phyloP scores from a whole-genome alignment of 1,284 basidiomycete species.

The Sporisorium scitamineum region DNA sequence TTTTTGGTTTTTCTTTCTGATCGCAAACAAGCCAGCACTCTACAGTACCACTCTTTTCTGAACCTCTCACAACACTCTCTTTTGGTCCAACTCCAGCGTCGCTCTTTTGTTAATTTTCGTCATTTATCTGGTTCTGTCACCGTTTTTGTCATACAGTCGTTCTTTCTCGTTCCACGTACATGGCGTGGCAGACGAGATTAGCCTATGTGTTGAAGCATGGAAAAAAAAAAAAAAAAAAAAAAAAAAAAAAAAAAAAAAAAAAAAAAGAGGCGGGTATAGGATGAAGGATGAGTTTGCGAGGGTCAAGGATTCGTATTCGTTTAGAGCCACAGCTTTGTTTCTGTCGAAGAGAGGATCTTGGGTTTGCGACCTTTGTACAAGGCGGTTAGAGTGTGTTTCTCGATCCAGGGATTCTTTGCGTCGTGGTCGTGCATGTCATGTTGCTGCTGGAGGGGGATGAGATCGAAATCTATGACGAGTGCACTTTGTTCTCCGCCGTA shows the following conservation, averaged over 20 bases:
- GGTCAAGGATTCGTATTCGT: neutral
- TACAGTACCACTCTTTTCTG: neutral
- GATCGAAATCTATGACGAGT: conserved; percentile 56
- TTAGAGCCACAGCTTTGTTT: conserved; percentile 23
- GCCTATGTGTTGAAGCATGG: too few relatives aligned
- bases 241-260: too few relatives aligned
- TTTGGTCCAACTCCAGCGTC: conserved; percentile 38
- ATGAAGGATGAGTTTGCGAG: neutral
- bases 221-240: too few relatives aligned
- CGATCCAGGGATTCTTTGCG: conserved; percentile 27
- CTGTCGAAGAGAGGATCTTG: conserved; percentile 25
- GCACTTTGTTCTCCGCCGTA: conserved; percentile 66
- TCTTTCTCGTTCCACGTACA: neutral
- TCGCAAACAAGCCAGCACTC: neutral
- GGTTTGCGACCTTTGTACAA: conserved; percentile 43
- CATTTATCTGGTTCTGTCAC: neutral
- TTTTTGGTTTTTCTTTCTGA: neutral
- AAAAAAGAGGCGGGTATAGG: too few relatives aligned
- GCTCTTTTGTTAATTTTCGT: conserved; percentile 6
- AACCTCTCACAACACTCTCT: neutral
- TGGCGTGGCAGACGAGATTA: neutral
- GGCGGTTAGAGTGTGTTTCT: conserved; percentile 42
- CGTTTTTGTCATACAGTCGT: conserved; percentile 1
- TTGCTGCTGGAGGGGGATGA: conserved; percentile 13
- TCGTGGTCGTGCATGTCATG: too few relatives aligned